These are phyloP conservation scores for Magnolia kwangsiensis DNA, from an alignment of 164 flowering plant species.

Conservation along the genomic window DNA sequence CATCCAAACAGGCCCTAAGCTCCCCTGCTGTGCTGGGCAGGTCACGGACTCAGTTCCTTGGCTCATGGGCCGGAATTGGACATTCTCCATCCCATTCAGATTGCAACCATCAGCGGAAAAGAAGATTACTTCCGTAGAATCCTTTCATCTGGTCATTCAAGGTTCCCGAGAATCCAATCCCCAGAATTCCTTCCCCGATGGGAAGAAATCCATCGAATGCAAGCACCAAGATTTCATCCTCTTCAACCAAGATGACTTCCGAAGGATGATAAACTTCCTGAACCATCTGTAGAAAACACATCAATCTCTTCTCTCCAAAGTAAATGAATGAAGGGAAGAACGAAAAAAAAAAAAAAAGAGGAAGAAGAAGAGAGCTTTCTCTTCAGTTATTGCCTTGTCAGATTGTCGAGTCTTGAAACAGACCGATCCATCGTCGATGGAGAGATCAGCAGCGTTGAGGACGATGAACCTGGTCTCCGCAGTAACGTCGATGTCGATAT, in stretches of 20 bases:
- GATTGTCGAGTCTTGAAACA: conserved; percentile 18
- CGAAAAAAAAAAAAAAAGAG: neutral
- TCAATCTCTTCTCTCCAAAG: no score
- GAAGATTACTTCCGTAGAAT: conserved; percentile 62
- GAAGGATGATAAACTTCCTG: conserved; percentile 19
- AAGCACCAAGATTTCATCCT: conserved; percentile 59
- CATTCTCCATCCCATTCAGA: conserved; percentile 71
- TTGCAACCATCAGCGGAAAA: conserved; percentile 50
- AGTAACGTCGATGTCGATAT: conserved; percentile 33
- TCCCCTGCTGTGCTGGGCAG: no score
- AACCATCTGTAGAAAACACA: conserved; percentile 16
- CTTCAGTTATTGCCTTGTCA: neutral
- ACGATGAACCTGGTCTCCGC: conserved; percentile 51
- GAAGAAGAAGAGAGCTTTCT: no score
- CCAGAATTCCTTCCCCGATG: conserved; percentile 35
- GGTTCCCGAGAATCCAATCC: conserved; percentile 53
- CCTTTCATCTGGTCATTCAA: conserved; percentile 93
- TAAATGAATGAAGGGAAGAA: neutral
- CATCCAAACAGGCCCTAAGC: no score
- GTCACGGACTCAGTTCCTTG: no score
- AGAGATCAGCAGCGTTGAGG: conserved; percentile 59
- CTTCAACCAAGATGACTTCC: conserved; percentile 34
- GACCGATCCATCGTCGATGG: conserved; percentile 22
- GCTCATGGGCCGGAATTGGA: no score
- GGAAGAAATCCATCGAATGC: conserved; percentile 35